Evolutionary conservation across 1,284 basidiomycete species (phyloP), one percentile per base, ranked within the genome.

Genomic region (Melampsora medusae): DNA sequence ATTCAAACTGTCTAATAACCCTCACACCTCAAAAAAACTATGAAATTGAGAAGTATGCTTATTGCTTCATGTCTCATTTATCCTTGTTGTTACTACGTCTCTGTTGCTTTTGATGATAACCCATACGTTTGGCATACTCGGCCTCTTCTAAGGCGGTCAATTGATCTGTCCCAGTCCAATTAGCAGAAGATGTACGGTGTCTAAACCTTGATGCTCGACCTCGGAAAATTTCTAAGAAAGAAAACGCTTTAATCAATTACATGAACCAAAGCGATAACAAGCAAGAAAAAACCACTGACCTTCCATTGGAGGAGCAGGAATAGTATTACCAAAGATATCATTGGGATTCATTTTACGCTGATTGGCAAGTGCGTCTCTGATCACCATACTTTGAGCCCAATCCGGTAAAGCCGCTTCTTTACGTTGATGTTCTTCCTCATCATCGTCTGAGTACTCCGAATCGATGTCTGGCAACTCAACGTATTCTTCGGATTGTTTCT

Each of bases 361-460:
- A 72, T 87, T 86, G 79, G 90, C 86, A 77, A 97, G 86, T 2
- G 91, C 90, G 70, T 89, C 86, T 38, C 88, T 86, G 42, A 97
- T 86, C 80, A 91, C 90, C 17, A 93, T 92, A 33, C 92, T 92
- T 82, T 95, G 92, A 5, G 93, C 92, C 94, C 95, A 97, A 22
- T 87, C 86, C 4, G 89, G 93, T 78, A 87, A 89, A 82, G 78
- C 77, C 78, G 91, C 88, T 80, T 89, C 89, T 42, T 89, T 89
- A 77, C 87, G 86, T 65, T 86, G 86, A 28, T 90, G 88, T 80
- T 89, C 88, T 81, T 93, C 92, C 80, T 96, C 92, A 67, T 93
- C 94, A 4, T 93, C 95, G 83, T 97, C 91, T 2, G 93, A 96
- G 83, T 97, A 97, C 84, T 97, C 94, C 83, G 91, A 93, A 79